These are phyloP conservation scores for Cercospora zeina DNA, from an alignment of 2,329 filamentous ascomycete genomes.

Conservation along the genomic window DNA sequence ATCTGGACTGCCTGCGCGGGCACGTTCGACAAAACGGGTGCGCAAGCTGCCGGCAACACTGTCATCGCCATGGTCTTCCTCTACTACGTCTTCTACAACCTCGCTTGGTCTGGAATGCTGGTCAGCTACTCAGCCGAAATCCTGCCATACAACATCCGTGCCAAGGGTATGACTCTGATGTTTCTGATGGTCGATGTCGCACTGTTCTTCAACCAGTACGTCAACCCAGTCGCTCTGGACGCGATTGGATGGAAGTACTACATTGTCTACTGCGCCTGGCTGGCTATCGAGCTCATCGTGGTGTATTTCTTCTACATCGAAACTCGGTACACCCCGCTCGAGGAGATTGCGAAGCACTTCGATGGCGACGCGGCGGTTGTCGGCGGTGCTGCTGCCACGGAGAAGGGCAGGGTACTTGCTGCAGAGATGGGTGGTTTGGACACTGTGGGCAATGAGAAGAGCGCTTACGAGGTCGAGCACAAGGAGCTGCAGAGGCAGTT, in stretches of 20 bases:
- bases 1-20: constrained; percentile 44
- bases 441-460: constrained; percentile 28
- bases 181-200: constrained; percentile 50
- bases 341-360: constrained; percentile 51
- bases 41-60: constrained; percentile 34
- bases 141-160: constrained; percentile 50
- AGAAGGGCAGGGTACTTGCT: constrained; percentile 36
- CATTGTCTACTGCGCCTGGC: constrained; percentile 39
- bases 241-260: constrained; percentile 38
- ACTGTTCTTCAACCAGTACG: constrained; percentile 48
- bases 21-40: constrained; percentile 31
- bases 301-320: constrained; percentile 45
- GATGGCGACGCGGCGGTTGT: constrained; percentile 47
- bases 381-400: constrained; percentile 41
- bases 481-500: constrained; percentile 27
- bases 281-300: constrained; percentile 38
- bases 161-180: constrained; percentile 49
- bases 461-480: constrained; percentile 30
- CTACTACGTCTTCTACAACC: constrained; percentile 42
- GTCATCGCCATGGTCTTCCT: constrained; percentile 41
- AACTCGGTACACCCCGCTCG: constrained; percentile 48
- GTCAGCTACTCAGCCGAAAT: constrained; percentile 52
- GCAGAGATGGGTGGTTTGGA: constrained; percentile 35
- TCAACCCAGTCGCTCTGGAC: constrained; percentile 38
- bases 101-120: constrained; percentile 48